A percentile compares a stretch with the other conserved stretches of the same genome.
These are phyloP conservation scores for Excoecaria agallocha DNA, from an alignment of 345 rosid species.

Conservation along the genomic window DNA sequence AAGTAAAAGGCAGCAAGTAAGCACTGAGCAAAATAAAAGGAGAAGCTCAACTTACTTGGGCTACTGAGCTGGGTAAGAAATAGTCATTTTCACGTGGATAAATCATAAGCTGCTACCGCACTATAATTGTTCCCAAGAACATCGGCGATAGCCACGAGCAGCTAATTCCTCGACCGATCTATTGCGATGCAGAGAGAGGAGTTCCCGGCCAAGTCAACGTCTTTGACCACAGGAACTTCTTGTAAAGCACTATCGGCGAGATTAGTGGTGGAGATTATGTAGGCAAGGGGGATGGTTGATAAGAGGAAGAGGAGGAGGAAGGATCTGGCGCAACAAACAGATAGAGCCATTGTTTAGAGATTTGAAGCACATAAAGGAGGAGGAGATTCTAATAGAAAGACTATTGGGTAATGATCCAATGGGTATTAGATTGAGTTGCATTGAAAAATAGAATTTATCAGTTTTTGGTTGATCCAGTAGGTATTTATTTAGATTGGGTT, in stretches of 20 bases:
- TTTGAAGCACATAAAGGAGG: not conserved
- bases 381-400: no score
- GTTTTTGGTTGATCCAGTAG: no score
- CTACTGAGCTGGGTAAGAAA: no score
- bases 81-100: constrained; percentile 74
- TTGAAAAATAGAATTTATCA: no score
- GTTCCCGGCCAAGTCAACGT: constrained; percentile 64
- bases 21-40: no score
- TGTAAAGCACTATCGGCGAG: constrained; percentile 32
- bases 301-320: constrained; percentile 43
- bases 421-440: no score
- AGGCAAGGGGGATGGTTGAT: constrained; percentile 71
- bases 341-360: constrained; percentile 25
- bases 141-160: constrained; percentile 68
- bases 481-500: no score
- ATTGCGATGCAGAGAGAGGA: constrained; percentile 60
- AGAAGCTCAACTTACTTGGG: no score
- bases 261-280: constrained; percentile 45
- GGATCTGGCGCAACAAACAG: constrained; percentile 38
- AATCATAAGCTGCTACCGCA: constrained; percentile 74
- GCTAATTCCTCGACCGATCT: constrained; percentile 65
- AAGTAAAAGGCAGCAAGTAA: no score
- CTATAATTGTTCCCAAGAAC: constrained; percentile 52
- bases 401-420: no score
- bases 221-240: constrained; percentile 62